phyloP scores from a whole-genome alignment of 1,284 basidiomycete genomes.

The Trametes versicolor region DNA sequence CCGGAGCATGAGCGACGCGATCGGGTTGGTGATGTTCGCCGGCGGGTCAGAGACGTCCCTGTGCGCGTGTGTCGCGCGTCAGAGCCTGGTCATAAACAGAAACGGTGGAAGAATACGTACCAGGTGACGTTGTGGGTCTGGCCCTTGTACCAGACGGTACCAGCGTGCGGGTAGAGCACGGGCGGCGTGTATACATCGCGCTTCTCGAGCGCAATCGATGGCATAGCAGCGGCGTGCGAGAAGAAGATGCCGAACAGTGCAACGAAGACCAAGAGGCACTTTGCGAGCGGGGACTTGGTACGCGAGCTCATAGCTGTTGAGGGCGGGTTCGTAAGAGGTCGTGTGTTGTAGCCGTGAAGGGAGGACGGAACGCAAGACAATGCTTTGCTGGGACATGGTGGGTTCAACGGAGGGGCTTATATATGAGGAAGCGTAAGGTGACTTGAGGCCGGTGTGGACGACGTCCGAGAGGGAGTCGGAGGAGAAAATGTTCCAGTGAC shows the following conservation, averaged over 20 bases:
- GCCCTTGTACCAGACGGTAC: slow-evolving; percentile 52
- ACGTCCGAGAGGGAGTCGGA: not conserved
- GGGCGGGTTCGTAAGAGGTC: slow-evolving; percentile 14
- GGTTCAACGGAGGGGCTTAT: not conserved
- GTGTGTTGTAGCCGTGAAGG: slow-evolving; percentile 13
- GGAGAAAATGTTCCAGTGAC: not conserved
- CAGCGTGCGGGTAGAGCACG: slow-evolving; percentile 47
- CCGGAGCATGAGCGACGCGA: slow-evolving; percentile 52
- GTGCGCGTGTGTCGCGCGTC: slow-evolving; percentile 23
- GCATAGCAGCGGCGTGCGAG: slow-evolving; percentile 22
- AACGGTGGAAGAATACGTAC: slow-evolving; percentile 33
- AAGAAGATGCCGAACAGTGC: slow-evolving; percentile 29
- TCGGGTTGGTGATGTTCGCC: slow-evolving; percentile 53
- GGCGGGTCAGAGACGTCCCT: slow-evolving; percentile 52
- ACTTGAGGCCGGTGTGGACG: not conserved
- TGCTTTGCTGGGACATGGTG: slow-evolving; percentile 11
- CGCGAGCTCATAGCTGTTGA: slow-evolving; percentile 20
- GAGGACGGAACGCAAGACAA: slow-evolving; percentile 1
- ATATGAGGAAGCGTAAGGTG: not conserved
- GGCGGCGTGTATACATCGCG: slow-evolving; percentile 56
- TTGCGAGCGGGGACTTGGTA: slow-evolving; percentile 18
- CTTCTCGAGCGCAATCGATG: slow-evolving; percentile 23
- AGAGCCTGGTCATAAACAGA: not conserved
- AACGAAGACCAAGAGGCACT: slow-evolving; percentile 30
- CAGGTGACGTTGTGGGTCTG: slow-evolving; percentile 53